phyloP scores from a whole-genome alignment of 441 rosid species.

The Oxalis stricta region DNA sequence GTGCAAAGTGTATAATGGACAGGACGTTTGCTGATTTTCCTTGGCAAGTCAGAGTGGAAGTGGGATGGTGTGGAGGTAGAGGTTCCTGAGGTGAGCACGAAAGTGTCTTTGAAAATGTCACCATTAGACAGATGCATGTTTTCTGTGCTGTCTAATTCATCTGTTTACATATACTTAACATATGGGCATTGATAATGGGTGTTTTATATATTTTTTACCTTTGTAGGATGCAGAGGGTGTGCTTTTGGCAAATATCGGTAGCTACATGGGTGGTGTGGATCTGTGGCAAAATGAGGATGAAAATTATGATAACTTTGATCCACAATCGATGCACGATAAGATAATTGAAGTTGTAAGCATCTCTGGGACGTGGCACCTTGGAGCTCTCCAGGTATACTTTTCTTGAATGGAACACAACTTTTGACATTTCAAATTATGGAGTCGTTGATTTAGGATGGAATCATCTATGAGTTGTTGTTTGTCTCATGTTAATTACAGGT shows the following conservation, averaged over 20 bases:
- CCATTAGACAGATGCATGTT: not conserved
- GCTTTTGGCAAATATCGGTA: conserved; percentile 92
- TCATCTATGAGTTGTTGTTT: conserved; percentile 7
- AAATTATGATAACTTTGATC: conserved; percentile 68
- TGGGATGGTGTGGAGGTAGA: conserved; percentile 85
- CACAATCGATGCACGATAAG: conserved; percentile 97
- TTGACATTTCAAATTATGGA: not conserved
- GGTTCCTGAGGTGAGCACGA: conserved; percentile 78
- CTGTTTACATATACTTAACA: not conserved
- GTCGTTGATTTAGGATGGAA: no score
- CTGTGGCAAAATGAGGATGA: conserved; percentile 97
- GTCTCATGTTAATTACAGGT: conserved; percentile 37
- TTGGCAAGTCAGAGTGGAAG: conserved; percentile 89
- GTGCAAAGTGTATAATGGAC: conserved; percentile 93
- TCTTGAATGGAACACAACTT: not conserved
- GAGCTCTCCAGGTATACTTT: conserved; percentile 73
- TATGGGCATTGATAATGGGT: not conserved
- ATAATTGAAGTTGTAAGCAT: conserved; percentile 88
- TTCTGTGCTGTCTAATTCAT: not conserved
- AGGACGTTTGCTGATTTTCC: conserved; percentile 86
- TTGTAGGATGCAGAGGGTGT: conserved; percentile 92
- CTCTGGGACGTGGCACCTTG: conserved; percentile 98
- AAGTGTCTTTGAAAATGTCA: not conserved
- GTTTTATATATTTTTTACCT: not conserved
- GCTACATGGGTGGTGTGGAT: conserved; percentile 99